Base-by-base conservation (phyloP, 805 yeast species). In the Candida tibetensis region DNA sequence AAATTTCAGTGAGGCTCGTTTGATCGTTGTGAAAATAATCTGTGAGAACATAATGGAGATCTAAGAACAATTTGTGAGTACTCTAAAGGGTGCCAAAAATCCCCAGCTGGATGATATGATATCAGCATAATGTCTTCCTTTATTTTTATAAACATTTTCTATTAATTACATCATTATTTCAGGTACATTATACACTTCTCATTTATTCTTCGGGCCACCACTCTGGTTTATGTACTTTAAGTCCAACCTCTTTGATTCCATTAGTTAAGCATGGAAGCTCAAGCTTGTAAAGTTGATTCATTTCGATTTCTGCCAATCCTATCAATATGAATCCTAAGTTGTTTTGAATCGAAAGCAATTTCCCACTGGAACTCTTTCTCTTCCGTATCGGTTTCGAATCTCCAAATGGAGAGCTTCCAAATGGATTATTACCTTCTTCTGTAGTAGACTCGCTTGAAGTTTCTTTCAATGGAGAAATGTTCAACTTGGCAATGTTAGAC, bases 251-350 rank as follows among this genome's bases (percentile, higher is more conserved):
- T 28, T 50, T 50, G 4, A 58, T 36, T 2, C 51, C 53, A 18
- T 45, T 53, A 3, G 49, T 41, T 4, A 51, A 34, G 41, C 45
- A 40, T 2, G 61, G 63, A 2, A 62, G 32, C 31, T 57, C 49
- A 44, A 63, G 22, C 52, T 63, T 42, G 59, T 62, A 57, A 38
- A 58, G 17, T 52, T 53, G 45, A 64, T 66, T 57, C 62, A 71
- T 53, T 67, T 82, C 41, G 60, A 64, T 45, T 72, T 69, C 70
- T 4, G 63, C 64, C 36, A 68, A 51, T 25, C 62, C 71, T 10
- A 85, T 68, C 31, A 81, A 58, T 4, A 86, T 82, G 9, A 88
- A 70, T 0, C 95, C 96, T 17, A 74, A 54, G 43, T 81, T 77
- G 2, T 78, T 83, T 17, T 74, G 57, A 2, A 72, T 56, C 1